Evolutionary conservation across 129 eudicot species (phyloP).

Genomic region (Deinandra increscens): DNA sequence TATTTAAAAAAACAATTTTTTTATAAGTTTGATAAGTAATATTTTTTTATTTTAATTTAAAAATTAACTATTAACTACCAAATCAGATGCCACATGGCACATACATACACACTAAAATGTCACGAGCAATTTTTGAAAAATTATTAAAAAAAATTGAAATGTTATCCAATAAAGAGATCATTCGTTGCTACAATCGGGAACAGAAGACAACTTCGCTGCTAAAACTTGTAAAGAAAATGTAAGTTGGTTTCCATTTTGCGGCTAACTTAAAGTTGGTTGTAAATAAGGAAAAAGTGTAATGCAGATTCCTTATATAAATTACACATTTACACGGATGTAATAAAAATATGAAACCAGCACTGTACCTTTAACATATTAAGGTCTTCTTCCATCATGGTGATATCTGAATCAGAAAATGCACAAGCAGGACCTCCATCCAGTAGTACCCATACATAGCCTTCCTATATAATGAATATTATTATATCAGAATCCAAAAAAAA

Average conservation of each 20-base stretch:
- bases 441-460: conserved; percentile 84
- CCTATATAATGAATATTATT: conserved; percentile 41
- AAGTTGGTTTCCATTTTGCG: not conserved
- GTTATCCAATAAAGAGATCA: not conserved
- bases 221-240: not conserved
- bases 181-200: not conserved
- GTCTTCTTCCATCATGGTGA: conserved; percentile 75
- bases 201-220: not conserved
- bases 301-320: not conserved
- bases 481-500: conserved; percentile 23
- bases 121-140: not conserved
- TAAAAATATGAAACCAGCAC: not conserved
- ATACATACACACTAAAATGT: not conserved
- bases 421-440: conserved; percentile 97
- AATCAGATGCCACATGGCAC: not conserved
- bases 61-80: not conserved
- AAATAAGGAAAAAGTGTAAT: not conserved
- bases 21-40: not conserved
- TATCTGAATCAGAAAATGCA: conserved; percentile 83
- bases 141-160: not conserved
- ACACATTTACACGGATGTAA: no score
- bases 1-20: not conserved
- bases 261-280: not conserved
- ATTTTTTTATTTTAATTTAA: not conserved
- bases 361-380: conserved; percentile 71